A percentile compares a stretch with the other conserved stretches of the same genome.
Conservation (phyloP, 78 protist species). For the Dictyostelium brefeldianum region DNA sequence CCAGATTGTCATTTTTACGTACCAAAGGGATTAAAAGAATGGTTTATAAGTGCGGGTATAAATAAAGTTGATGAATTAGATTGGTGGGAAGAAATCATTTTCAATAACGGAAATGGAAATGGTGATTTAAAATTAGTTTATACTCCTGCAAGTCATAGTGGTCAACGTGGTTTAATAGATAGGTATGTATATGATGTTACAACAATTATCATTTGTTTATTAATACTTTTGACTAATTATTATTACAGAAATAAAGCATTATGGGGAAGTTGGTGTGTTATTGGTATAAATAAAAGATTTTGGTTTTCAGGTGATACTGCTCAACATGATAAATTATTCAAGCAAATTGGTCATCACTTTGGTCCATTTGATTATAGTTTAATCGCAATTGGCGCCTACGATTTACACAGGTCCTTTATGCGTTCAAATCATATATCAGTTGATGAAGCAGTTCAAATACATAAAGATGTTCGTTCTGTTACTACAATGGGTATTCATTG, state of each 20-base stretch:
- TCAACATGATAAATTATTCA: slow-evolving; percentile 35
- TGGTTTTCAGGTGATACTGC: slow-evolving; percentile 82
- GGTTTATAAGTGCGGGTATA: slow-evolving; percentile 26
- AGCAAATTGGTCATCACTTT: slow-evolving; percentile 54
- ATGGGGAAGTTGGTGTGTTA: slow-evolving; percentile 62
- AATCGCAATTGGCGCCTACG: slow-evolving; percentile 82
- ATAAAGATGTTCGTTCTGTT: slow-evolving; percentile 33
- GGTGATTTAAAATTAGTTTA: slow-evolving; percentile 7
- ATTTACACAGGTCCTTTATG: slow-evolving; percentile 63
- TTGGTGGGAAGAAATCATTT: slow-evolving; percentile 75
- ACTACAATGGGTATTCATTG: slow-evolving; percentile 73
- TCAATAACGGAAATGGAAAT: background rate
- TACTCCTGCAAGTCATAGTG: slow-evolving; percentile 58
- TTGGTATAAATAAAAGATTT: slow-evolving; percentile 45
- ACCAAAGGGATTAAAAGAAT: slow-evolving; percentile 59
- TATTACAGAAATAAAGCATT: slow-evolving; percentile 17
- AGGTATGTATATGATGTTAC: too few relatives aligned
- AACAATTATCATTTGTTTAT: background rate
- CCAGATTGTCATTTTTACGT: slow-evolving; percentile 30
- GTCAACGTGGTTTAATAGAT: background rate
- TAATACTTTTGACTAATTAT: background rate
- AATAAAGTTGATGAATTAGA: slow-evolving; percentile 52
- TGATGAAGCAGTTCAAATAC: slow-evolving; percentile 70
- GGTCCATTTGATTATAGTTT: slow-evolving; percentile 75
- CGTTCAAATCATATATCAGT: slow-evolving; percentile 23